Conservation (phyloP, 352 stramenopile species). For the Lagenidium giganteum region DNA sequence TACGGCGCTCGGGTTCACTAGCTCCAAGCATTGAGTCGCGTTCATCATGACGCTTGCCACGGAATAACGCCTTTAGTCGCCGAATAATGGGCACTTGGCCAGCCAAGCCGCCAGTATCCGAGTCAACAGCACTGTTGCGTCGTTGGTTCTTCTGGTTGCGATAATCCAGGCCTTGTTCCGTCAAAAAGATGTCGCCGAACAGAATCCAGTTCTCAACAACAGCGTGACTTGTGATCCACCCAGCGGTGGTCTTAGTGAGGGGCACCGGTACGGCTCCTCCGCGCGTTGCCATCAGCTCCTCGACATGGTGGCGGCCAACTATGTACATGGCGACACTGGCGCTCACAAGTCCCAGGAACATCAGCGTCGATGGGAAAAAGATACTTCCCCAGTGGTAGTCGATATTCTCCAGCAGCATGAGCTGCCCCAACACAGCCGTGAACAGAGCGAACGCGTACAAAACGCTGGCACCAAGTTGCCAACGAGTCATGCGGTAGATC, state of each 20-base stretch:
- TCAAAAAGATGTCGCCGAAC: slow-evolving; percentile 74
- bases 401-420: slow-evolving; percentile 75
- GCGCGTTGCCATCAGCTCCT: slow-evolving; percentile 77
- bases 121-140: slow-evolving; percentile 47
- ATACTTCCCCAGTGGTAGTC: slow-evolving; percentile 71
- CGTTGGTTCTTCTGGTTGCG: slow-evolving; percentile 42
- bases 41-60: slow-evolving; percentile 9
- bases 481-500: slow-evolving; percentile 68
- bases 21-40: slow-evolving; percentile 28
- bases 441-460: slow-evolving; percentile 69
- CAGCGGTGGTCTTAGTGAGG: slow-evolving; percentile 63
- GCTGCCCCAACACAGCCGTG: slow-evolving; percentile 45
- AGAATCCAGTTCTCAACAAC: slow-evolving; percentile 81
- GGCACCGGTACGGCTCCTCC: slow-evolving; percentile 74
- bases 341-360: slow-evolving; percentile 75
- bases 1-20: slow-evolving; percentile 62
- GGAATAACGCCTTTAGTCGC: slow-evolving; percentile 40
- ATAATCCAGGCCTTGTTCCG: slow-evolving; percentile 42
- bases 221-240: slow-evolving; percentile 80
- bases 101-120: slow-evolving; percentile 30
- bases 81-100: slow-evolving; percentile 23
- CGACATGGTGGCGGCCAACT: slow-evolving; percentile 69
- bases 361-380: slow-evolving; percentile 64
- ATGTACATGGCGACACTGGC: slow-evolving; percentile 78
- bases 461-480: slow-evolving; percentile 68